phyloP scores from a whole-genome alignment of 2,329 filamentous ascomycete species.

The Raffaelea ambrosiae region DNA sequence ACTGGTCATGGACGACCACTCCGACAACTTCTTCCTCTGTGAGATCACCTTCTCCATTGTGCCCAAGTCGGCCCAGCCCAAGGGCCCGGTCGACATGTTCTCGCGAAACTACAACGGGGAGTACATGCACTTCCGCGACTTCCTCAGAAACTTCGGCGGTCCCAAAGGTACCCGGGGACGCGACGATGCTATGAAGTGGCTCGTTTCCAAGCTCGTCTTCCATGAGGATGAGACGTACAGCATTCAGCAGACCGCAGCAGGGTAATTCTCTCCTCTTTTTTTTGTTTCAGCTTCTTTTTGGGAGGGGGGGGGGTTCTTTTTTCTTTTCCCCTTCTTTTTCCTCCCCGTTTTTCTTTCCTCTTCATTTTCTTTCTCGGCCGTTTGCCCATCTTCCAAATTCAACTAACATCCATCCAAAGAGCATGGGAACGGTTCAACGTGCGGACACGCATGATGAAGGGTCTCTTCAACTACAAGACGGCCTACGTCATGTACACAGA shows the following conservation, averaged over 20 bases:
- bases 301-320: too few species aligned
- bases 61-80: constrained; percentile 16
- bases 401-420: constrained; percentile 19
- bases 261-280: constrained; percentile 34
- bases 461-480: constrained; percentile 57
- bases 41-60: constrained; percentile 56
- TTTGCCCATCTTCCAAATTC: neutral
- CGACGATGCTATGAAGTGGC: constrained; percentile 38
- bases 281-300: neutral
- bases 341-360: too few species aligned
- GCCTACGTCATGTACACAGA: constrained; percentile 55
- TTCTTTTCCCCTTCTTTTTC: too few species aligned
- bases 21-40: constrained; percentile 37
- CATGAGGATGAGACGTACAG: constrained; percentile 51
- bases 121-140: constrained; percentile 35
- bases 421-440: constrained; percentile 58
- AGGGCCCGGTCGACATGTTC: constrained; percentile 37
- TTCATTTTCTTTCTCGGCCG: neutral
- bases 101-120: constrained; percentile 30
- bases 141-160: constrained; percentile 30
- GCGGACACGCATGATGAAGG: constrained; percentile 64
- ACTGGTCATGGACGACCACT: constrained; percentile 29
- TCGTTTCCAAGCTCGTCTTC: constrained; percentile 54
- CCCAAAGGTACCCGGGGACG: too few species aligned
- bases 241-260: constrained; percentile 37